Evolutionary conservation across 805 yeast genomes (phyloP).

Genomic region (Candida tibetensis): DNA sequence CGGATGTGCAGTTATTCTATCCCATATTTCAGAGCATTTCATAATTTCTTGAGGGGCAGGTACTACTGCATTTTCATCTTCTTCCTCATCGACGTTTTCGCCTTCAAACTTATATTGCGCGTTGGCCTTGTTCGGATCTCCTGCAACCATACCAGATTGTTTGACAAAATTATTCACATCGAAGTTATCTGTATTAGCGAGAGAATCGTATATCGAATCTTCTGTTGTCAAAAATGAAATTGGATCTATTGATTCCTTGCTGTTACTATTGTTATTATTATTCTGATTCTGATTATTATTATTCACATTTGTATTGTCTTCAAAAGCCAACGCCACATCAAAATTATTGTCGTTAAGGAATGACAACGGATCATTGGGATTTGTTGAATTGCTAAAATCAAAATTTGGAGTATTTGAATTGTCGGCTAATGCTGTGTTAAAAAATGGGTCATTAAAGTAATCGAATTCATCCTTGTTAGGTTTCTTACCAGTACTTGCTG

Average conservation of each 20-base stretch:
- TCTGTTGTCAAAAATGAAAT: slow-evolving; percentile 48
- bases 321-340: slow-evolving; percentile 55
- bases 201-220: slow-evolving; percentile 57
- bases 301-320: slow-evolving; percentile 8
- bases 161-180: slow-evolving; percentile 34
- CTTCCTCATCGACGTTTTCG: slow-evolving; percentile 17
- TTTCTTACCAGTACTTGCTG: slow-evolving; percentile 13
- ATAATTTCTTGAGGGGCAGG: slow-evolving; percentile 63
- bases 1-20: slow-evolving; percentile 91
- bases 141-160: not conserved
- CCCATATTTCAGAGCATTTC: slow-evolving; percentile 94
- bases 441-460: slow-evolving; percentile 16
- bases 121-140: slow-evolving; percentile 5
- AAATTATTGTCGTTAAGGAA: slow-evolving; percentile 49
- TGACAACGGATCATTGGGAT: slow-evolving; percentile 40
- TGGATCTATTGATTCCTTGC: slow-evolving; percentile 30
- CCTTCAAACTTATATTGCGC: slow-evolving; percentile 1
- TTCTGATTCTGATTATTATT: not conserved
- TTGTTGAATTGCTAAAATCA: slow-evolving; percentile 4
- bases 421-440: slow-evolving; percentile 4
- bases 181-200: slow-evolving; percentile 35
- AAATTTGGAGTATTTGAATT: slow-evolving; percentile 5
- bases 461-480: slow-evolving; percentile 6
- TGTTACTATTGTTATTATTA: not conserved
- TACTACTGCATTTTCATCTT: slow-evolving; percentile 46